Percentiles rank a stretch among this genome's conserved stretches.
Evolutionary conservation across 352 stramenopile genomes (phyloP).

Genomic region (Phytophthora europaea): DNA sequence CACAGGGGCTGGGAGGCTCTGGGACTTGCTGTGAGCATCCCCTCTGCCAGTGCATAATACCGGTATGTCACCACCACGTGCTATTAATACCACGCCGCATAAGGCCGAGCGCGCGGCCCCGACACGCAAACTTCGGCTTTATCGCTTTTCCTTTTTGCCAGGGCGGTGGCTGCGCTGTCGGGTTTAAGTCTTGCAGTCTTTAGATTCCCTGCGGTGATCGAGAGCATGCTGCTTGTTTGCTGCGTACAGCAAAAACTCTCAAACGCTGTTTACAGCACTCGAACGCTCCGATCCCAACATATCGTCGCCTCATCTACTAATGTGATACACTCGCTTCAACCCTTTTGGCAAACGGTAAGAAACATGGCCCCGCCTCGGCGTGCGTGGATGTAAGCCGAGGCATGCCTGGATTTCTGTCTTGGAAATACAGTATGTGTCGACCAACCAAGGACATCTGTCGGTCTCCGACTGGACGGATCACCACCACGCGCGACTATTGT

Average conservation of each 20-base stretch:
- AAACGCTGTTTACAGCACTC: no score
- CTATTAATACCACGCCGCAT: background rate
- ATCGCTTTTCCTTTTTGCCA: background rate
- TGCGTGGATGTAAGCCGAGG: background rate
- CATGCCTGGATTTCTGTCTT: no score
- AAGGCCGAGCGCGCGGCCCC: background rate
- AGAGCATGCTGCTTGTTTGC: background rate
- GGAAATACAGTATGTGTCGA: background rate
- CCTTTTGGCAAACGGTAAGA: no score
- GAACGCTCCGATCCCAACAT: no score
- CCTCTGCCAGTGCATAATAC: background rate
- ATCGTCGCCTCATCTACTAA: background rate
- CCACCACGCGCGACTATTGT: conserved; percentile 3
- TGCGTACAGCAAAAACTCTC: conserved; percentile 1
- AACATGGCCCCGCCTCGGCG: background rate
- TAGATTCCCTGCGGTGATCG: background rate
- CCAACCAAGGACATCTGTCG: background rate
- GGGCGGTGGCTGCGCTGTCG: background rate
- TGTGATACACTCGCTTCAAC: background rate
- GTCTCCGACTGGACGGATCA: background rate
- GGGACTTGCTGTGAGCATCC: background rate
- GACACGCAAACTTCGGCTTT: background rate
- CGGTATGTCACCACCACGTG: background rate
- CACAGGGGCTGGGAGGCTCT: background rate
- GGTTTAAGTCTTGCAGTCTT: no score